Conservation (phyloP, 257 asterid genomes). For the Dorcoceras hygrometricum region DNA sequence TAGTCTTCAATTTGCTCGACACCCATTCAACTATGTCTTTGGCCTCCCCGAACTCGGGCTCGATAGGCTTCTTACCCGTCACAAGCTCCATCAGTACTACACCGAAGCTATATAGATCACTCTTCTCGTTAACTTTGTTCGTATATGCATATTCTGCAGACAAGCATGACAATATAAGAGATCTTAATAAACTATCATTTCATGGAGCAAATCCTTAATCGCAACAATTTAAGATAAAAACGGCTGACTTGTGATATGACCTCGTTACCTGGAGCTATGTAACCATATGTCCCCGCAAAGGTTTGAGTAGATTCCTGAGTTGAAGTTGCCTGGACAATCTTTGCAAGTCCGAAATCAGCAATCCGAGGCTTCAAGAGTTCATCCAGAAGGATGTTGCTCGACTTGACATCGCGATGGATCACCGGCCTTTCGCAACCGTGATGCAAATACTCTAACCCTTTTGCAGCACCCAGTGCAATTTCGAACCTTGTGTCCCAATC, state of each 20-base stretch:
- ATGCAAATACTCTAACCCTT: slow-evolving; percentile 85
- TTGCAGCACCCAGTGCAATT: slow-evolving; percentile 82
- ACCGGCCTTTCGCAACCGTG: slow-evolving; percentile 72
- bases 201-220: neutral
- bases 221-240: neutral
- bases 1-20: slow-evolving; percentile 56
- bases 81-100: slow-evolving; percentile 92
- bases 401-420: slow-evolving; percentile 87
- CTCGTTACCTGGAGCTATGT: slow-evolving; percentile 82
- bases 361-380: slow-evolving; percentile 68
- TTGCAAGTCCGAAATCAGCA: slow-evolving; percentile 92
- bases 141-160: slow-evolving; percentile 78
- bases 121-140: slow-evolving; percentile 70
- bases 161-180: neutral
- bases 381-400: slow-evolving; percentile 87
- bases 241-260: neutral
- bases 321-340: slow-evolving; percentile 45
- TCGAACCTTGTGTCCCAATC: slow-evolving; percentile 81
- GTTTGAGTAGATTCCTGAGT: slow-evolving; percentile 56
- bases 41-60: slow-evolving; percentile 70
- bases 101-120: slow-evolving; percentile 88
- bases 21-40: slow-evolving; percentile 78
- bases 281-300: slow-evolving; percentile 88
- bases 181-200: neutral
- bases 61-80: slow-evolving; percentile 85